Percentiles rank a stretch among this genome's conserved stretches.
These are phyloP conservation scores for Aegilops bicornis DNA, from an alignment of 176 grass and related monocot species.

Conservation along the genomic window DNA sequence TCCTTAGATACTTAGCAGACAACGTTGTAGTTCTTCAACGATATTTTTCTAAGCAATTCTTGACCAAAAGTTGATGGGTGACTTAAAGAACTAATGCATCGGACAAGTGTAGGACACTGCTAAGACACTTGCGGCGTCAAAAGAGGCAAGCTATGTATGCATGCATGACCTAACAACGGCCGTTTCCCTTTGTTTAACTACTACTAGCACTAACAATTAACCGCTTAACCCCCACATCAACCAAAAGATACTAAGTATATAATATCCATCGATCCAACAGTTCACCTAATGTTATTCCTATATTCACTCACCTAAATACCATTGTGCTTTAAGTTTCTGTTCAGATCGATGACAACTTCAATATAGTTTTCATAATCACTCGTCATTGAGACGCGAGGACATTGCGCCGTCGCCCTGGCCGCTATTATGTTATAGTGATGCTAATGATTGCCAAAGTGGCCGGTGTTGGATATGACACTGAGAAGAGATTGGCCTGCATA, in stretches of 20 bases:
- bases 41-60: background rate
- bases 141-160: background rate
- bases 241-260: background rate
- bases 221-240: slow-evolving; percentile 17
- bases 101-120: slow-evolving; percentile 1
- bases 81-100: background rate
- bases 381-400: slow-evolving; percentile 22
- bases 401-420: slow-evolving; percentile 15
- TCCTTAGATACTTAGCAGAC: background rate
- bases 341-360: background rate
- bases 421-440: slow-evolving; percentile 17
- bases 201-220: slow-evolving; percentile 9
- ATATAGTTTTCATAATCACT: background rate
- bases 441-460: slow-evolving; percentile 41
- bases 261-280: background rate
- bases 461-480: slow-evolving; percentile 31
- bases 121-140: background rate
- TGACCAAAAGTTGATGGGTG: background rate
- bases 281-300: slow-evolving; percentile 27
- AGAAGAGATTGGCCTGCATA: background rate
- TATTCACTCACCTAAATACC: background rate
- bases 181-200: slow-evolving; percentile 8
- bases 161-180: background rate
- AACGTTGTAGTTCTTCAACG: background rate
- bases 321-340: background rate